Conservation (phyloP, 2,329 filamentous ascomycete species). For the Xylariomycetidae sp. region DNA sequence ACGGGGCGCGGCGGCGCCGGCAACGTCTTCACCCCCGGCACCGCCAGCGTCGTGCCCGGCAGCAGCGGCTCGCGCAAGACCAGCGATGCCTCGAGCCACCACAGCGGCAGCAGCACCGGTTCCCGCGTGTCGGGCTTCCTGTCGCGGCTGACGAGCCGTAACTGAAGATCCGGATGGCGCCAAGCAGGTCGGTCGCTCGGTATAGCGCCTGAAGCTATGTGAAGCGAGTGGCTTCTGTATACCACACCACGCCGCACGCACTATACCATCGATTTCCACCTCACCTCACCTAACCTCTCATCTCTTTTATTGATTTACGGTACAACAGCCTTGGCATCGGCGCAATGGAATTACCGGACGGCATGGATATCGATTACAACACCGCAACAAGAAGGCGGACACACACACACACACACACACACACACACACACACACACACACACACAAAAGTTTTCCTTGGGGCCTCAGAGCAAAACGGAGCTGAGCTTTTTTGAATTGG, state of each 20-base stretch:
- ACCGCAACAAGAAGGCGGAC: not conserved
- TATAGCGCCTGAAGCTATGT: not conserved
- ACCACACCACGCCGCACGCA: not conserved
- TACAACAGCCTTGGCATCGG: slow-evolving; percentile 12
- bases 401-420: slow-evolving; percentile 1
- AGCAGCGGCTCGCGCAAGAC: slow-evolving; percentile 17
- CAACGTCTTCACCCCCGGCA: slow-evolving; percentile 37
- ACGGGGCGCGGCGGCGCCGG: slow-evolving; percentile 61
- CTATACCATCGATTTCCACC: not conserved
- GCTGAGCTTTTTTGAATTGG: slow-evolving; percentile 14
- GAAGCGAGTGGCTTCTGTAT: not conserved
- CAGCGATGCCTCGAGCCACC: slow-evolving; percentile 24
- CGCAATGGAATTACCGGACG: slow-evolving; percentile 7
- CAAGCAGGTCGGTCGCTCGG: not conserved
- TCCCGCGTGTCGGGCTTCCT: slow-evolving; percentile 29
- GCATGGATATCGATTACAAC: not conserved
- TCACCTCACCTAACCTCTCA: no score
- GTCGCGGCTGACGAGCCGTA: slow-evolving; percentile 15
- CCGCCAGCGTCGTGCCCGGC: slow-evolving; percentile 4
- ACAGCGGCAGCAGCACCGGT: slow-evolving; percentile 23
- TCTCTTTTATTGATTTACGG: no score
- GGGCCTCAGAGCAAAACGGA: slow-evolving; percentile 29
- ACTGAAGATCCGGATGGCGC: not conserved
- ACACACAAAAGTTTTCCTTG: slow-evolving; percentile 10
- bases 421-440: slow-evolving; percentile 1